These are phyloP conservation scores for Albatrellus ellisii DNA, from an alignment of 768 basidiomycete genomes.

Conservation along the genomic window DNA sequence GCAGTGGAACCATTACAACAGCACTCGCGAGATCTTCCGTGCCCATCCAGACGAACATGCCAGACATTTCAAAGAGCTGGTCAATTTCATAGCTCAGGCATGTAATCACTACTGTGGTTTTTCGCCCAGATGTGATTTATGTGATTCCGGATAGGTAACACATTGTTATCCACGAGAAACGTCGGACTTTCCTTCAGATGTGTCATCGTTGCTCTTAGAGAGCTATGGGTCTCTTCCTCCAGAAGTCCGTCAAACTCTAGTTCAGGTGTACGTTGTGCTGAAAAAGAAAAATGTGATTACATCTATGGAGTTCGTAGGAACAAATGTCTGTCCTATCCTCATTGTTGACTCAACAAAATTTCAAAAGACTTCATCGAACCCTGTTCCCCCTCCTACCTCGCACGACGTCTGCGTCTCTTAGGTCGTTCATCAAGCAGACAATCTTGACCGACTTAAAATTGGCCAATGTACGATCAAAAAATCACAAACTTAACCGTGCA, in stretches of 20 bases:
- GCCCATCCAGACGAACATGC: conserved; percentile 78
- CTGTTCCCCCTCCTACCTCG: conserved; percentile 95
- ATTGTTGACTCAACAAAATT: neutral
- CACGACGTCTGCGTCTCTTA: conserved; percentile 74
- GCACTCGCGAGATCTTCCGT: conserved; percentile 73
- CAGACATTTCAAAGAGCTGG: conserved; percentile 73
- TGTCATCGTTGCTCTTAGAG: conserved; percentile 68
- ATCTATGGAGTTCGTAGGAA: conserved; percentile 75
- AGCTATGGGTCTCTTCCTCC: conserved; percentile 62
- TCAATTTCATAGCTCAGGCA: conserved; percentile 85
- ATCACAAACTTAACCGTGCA: conserved; percentile 91
- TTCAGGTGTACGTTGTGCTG: conserved; percentile 88
- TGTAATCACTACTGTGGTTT: conserved; percentile 3
- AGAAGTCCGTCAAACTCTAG: conserved; percentile 72
- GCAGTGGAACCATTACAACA: conserved; percentile 94
- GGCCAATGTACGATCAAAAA: conserved; percentile 78
- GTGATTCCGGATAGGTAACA: conserved; percentile 40
- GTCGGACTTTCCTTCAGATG: conserved; percentile 67
- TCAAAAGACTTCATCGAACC: conserved; percentile 63
- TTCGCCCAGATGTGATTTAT: neutral
- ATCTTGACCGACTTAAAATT: conserved; percentile 89
- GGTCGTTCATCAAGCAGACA: conserved; percentile 80
- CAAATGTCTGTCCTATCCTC: neutral
- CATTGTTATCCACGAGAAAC: conserved; percentile 92
- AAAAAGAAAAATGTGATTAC: conserved; percentile 87